Conservation (phyloP, 257 asterid genomes). For the Petrea volubilis region DNA sequence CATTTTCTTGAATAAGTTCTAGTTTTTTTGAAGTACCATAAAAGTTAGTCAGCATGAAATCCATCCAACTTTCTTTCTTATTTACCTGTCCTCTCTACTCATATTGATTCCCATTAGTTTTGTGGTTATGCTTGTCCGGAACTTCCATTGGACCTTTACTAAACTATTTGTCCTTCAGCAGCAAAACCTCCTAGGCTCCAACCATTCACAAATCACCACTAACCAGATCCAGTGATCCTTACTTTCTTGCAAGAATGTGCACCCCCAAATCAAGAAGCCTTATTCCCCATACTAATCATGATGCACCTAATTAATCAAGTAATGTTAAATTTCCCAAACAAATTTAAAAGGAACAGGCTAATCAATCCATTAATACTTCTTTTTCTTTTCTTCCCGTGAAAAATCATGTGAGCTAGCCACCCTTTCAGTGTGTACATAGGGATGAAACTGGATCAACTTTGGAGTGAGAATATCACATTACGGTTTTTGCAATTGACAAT, state of each 20-base stretch:
- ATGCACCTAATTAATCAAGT: neutral
- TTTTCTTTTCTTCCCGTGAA: neutral
- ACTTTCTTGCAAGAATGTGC: neutral
- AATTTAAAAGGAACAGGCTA: neutral
- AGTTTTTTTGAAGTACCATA: neutral
- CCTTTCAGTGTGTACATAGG: neutral
- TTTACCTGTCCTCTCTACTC: neutral
- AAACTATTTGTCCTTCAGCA: neutral
- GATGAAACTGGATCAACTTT: no score
- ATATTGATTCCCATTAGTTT: neutral
- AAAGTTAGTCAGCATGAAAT: neutral
- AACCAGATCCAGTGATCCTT: neutral
- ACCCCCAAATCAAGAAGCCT: neutral
- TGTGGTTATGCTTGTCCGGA: neutral
- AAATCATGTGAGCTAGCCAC: neutral
- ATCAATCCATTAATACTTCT: neutral
- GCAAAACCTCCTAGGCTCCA: neutral
- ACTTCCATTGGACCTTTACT: neutral
- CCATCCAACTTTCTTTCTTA: slow-evolving; percentile 2
- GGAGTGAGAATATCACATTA: no score
- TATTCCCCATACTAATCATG: neutral
- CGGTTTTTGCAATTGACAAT: no score
- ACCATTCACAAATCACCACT: neutral
- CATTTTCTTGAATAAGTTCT: neutral
- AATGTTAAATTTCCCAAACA: neutral